These are phyloP conservation scores for Ensete ventricosum DNA, from an alignment of 176 grass and related monocot species.

Conservation along the genomic window DNA sequence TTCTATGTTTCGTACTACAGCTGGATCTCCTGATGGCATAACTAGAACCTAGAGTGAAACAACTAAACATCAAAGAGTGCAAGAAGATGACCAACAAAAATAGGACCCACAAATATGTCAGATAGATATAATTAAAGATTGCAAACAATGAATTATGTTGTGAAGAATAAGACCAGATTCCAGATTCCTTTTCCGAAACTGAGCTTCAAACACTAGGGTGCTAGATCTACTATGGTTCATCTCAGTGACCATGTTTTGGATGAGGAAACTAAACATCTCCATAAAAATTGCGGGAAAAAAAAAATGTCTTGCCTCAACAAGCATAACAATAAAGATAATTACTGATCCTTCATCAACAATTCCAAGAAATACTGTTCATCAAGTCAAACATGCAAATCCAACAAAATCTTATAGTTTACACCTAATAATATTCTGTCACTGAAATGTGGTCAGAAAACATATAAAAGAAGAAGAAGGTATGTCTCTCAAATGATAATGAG, in stretches of 20 bases:
- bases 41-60: constrained; percentile 46
- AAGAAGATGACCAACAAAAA: not conserved
- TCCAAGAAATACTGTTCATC: not conserved
- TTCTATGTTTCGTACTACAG: constrained; percentile 40
- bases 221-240: not conserved
- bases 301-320: not conserved
- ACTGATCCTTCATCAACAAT: not conserved
- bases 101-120: not conserved
- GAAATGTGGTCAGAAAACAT: too few species aligned
- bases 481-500: too few species aligned
- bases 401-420: not conserved
- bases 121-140: not conserved
- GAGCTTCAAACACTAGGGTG: too few species aligned
- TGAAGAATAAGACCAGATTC: not conserved
- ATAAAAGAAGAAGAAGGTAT: too few species aligned
- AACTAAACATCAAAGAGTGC: not conserved
- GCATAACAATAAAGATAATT: not conserved
- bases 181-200: not conserved
- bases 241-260: not conserved
- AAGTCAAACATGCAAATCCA: not conserved
- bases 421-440: too few species aligned
- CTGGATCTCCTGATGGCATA: constrained; percentile 60
- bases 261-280: not conserved
- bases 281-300: not conserved
- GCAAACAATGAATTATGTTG: not conserved